Conservation (phyloP, 768 basidiomycete species). For the Infundibulicybe gibba region DNA sequence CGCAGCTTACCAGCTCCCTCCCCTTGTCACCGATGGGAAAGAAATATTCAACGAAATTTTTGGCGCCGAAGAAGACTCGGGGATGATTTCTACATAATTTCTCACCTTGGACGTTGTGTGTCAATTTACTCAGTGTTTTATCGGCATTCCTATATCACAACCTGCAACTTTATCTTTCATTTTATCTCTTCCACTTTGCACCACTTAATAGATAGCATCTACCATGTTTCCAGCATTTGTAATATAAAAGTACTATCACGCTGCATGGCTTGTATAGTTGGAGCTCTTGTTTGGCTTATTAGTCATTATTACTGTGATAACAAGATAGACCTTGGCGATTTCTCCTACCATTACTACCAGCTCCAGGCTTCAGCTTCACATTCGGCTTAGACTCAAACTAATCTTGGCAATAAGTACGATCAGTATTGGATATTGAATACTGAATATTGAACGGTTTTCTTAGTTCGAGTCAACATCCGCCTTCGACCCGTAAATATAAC, state of each 20-base stretch:
- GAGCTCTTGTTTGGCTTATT: too few relatives aligned
- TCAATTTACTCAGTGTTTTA: constrained; percentile 3
- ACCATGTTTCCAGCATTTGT: constrained; percentile 4
- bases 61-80: constrained; percentile 59
- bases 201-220: constrained; percentile 11
- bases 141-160: constrained; percentile 9
- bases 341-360: too few relatives aligned
- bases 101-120: background rate
- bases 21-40: constrained; percentile 67
- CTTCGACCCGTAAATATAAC: too few relatives aligned
- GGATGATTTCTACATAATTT: constrained; percentile 69
- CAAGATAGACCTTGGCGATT: too few relatives aligned
- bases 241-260: background rate
- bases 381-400: too few relatives aligned
- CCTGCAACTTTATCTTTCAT: constrained; percentile 5
- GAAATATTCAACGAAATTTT: constrained; percentile 81
- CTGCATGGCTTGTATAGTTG: too few relatives aligned
- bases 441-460: too few relatives aligned
- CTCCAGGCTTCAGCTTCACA: too few relatives aligned
- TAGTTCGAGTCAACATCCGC: too few relatives aligned
- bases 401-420: too few relatives aligned
- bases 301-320: too few relatives aligned
- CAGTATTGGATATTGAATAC: too few relatives aligned
- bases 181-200: constrained; percentile 10
- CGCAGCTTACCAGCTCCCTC: constrained; percentile 50